Evolutionary conservation across 495 filamentous ascomycete genomes (phyloP).

Genomic region (Clohesyomyces aquaticus): DNA sequence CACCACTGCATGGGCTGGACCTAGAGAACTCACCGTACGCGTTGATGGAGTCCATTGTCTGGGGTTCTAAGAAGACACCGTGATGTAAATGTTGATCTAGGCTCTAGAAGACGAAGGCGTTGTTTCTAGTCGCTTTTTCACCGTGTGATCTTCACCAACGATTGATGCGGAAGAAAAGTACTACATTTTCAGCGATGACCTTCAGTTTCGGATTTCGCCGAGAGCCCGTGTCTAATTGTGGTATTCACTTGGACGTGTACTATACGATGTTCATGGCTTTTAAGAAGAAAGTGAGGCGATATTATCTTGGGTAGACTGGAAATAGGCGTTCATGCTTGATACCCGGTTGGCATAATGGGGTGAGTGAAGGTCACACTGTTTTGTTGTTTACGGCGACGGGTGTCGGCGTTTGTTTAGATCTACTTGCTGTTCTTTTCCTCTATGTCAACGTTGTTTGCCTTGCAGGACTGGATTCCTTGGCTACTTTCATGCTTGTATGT

Average conservation of each 20-base stretch:
- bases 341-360: neutral
- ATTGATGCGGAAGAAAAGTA: too few relatives aligned
- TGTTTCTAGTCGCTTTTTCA: too few relatives aligned
- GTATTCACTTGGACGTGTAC: too few relatives aligned
- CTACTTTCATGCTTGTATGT: too few relatives aligned
- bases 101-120: too few relatives aligned
- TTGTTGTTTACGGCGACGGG: neutral
- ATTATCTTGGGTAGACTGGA: neutral
- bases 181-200: too few relatives aligned
- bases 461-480: too few relatives aligned
- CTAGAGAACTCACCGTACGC: conserved; percentile 38
- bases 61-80: conserved; percentile 36
- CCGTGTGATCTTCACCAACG: too few relatives aligned
- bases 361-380: neutral
- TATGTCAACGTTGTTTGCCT: too few relatives aligned
- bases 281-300: neutral
- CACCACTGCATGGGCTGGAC: conserved; percentile 33
- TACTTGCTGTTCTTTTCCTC: neutral
- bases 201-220: too few relatives aligned
- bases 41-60: conserved; percentile 42
- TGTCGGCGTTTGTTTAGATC: neutral
- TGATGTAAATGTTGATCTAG: conserved; percentile 8
- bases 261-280: neutral
- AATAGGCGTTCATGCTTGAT: neutral
- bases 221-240: too few relatives aligned